Evolutionary conservation across 352 stramenopile species (phyloP).

Genomic region (Phytophthora litchii): DNA sequence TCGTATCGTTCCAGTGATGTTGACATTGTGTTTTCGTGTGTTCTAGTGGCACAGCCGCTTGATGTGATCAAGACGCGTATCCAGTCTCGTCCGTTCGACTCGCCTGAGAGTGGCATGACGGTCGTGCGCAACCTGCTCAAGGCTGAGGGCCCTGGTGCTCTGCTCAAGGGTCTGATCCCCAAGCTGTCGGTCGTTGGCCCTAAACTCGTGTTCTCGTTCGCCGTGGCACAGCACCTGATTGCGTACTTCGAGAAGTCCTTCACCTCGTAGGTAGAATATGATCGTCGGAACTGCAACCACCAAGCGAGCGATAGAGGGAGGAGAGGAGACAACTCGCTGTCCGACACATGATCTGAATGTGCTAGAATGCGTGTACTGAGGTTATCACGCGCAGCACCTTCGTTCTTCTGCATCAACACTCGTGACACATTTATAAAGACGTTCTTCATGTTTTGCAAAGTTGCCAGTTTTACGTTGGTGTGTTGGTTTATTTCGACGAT

Average conservation of each 20-base stretch:
- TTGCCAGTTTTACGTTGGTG: conserved; percentile 5
- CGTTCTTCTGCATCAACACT: conserved; percentile 19
- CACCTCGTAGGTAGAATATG: conserved; percentile 25
- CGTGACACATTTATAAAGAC: conserved; percentile 26
- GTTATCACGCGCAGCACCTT: conserved; percentile 8
- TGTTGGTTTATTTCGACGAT: not conserved
- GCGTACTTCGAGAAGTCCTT: conserved; percentile 93
- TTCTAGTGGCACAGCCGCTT: conserved; percentile 88
- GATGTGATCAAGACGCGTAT: conserved; percentile 97
- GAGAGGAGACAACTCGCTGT: conserved; percentile 8
- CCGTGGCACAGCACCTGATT: conserved; percentile 95
- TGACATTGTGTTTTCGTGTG: conserved; percentile 17
- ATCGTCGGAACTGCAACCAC: conserved; percentile 1
- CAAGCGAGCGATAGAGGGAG: conserved; percentile 10
- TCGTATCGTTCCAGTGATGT: conserved; percentile 1
- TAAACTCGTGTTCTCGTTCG: conserved; percentile 97
- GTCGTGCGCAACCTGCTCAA: conserved; percentile 94
- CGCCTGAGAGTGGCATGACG: conserved; percentile 88
- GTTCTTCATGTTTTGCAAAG: conserved; percentile 11
- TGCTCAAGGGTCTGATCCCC: conserved; percentile 96
- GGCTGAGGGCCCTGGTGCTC: conserved; percentile 88
- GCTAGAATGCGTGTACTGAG: conserved; percentile 7
- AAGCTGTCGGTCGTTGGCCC: conserved; percentile 95
- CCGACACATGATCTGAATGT: not conserved
- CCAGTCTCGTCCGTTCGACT: conserved; percentile 94